Conservation (phyloP, 371 early-diverging fungal genomes). For the Mucor circinelloides region DNA sequence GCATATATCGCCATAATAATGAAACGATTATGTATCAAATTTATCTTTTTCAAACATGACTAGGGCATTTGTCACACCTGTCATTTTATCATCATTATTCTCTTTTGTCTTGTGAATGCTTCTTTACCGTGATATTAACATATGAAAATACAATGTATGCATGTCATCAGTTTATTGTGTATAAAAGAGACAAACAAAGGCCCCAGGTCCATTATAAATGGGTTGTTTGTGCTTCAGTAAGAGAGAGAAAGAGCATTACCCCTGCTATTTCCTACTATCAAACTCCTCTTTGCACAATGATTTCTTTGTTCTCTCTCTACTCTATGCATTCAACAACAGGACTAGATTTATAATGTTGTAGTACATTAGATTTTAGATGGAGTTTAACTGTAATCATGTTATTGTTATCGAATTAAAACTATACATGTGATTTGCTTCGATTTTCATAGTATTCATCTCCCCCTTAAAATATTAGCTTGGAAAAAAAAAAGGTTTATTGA, state of each 20-base stretch:
- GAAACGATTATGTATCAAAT: not conserved
- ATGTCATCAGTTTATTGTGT: not conserved
- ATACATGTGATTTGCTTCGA: constrained; percentile 9
- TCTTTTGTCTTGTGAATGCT: not conserved
- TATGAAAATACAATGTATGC: not conserved
- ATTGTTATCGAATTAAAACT: not conserved
- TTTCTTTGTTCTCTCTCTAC: not conserved
- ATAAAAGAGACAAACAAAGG: not conserved
- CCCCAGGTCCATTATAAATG: not conserved
- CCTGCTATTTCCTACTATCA: not conserved
- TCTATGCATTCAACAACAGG: not conserved
- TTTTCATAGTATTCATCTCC: not conserved
- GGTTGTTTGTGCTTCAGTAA: not conserved
- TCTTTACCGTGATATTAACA: not conserved
- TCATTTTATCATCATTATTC: not conserved
- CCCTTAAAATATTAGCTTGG: not conserved
- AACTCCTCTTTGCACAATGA: constrained; percentile 3
- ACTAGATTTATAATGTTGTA: not conserved
- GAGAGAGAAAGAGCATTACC: not conserved
- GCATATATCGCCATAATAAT: constrained; percentile 1
- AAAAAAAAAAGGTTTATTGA: not conserved
- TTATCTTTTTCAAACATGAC: not conserved
- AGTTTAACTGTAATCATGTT: constrained; percentile 2
- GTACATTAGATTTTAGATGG: constrained; percentile 2
- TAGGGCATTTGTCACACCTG: constrained; percentile 13